Evolutionary conservation across 2,329 filamentous ascomycete species (phyloP), one percentile per base, ranked within the genome.

Genomic region (Diaporthe sp.): DNA sequence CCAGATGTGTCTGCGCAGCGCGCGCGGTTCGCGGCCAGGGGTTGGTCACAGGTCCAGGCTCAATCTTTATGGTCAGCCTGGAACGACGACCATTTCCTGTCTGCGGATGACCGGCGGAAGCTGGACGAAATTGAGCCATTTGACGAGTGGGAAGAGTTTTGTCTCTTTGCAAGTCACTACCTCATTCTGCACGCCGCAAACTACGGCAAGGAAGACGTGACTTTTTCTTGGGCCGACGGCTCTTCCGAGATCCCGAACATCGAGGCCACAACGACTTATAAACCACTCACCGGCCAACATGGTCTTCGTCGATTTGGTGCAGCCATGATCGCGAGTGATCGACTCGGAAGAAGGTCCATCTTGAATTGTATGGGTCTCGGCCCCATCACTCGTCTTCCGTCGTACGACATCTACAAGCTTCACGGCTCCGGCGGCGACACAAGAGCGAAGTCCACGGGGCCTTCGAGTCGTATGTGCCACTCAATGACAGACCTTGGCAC

Each of bases 141-240:
- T 80, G 96, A 98, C 81, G 96, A 98, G 83, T 98, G 95, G 95
- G 96, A 98, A 82, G 96, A 98, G 79, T 95, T 98, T 80, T 92
- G 93, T 3, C 86, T 98, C 0, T 98, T 97, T 81, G 91, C 90
- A 2, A 92, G 92, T 44, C 96, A 98, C 82, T 97, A 98, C 82
- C 94, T 96, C 78, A 84, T 98, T 56, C 86, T 97, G 12, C 86
- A 91, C 68, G 94, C 94, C 19, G 88, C 85, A 55, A 90, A 76
- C 37, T 76, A 70, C 65, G 30, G 74, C 35, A 72, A 51, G 22
- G 5, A 53, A 9, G 27, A 22, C 59, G 2, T 25, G 17, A 19
- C 19, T 17, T 5, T 27, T 3, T n/a, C 15, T 27, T 9, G 19
- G 17, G 13, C 9, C 35, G 25, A 8, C 22, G 19, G 17, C 30